A percentile compares a stretch with the other conserved stretches of the same genome.
Evolutionary conservation across 177 flowering plant genomes (phyloP).

Genomic region (Vitis hybrid): DNA sequence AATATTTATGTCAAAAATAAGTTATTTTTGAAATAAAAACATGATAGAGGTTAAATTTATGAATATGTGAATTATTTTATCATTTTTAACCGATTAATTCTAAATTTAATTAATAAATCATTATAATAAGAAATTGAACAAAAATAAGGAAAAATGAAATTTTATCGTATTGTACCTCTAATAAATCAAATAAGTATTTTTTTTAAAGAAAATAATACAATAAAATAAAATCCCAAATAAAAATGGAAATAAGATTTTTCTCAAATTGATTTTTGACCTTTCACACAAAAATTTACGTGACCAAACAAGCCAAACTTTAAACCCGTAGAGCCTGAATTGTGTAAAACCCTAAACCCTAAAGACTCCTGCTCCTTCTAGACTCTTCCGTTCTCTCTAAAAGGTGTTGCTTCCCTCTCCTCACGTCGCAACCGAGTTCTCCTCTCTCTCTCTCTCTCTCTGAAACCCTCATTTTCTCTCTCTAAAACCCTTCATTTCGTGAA

Average conservation of each 20-base stretch:
- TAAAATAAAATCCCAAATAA: neutral
- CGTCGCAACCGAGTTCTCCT: too few relatives aligned
- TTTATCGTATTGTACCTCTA: neutral
- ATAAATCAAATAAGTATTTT: neutral
- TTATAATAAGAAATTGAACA: neutral
- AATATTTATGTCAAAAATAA: too few relatives aligned
- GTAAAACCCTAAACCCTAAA: conserved; percentile 35
- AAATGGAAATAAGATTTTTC: neutral
- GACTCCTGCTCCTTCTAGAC: conserved; percentile 21
- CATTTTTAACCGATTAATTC: too few relatives aligned
- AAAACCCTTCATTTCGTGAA: neutral
- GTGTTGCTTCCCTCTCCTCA: too few relatives aligned
- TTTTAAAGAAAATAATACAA: too few relatives aligned
- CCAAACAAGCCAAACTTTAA: neutral
- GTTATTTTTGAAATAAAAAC: too few relatives aligned
- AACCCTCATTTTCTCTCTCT: neutral
- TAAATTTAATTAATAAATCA: too few relatives aligned
- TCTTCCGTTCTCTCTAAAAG: conserved; percentile 11
- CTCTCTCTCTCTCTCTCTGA: neutral
- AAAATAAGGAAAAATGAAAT: too few relatives aligned
- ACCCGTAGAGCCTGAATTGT: neutral
- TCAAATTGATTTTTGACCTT: neutral
- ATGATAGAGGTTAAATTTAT: too few relatives aligned
- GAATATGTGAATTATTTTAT: too few relatives aligned
- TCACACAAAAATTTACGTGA: neutral